Conservation (phyloP, 768 basidiomycete species). For the Hemileccinum impolitum region DNA sequence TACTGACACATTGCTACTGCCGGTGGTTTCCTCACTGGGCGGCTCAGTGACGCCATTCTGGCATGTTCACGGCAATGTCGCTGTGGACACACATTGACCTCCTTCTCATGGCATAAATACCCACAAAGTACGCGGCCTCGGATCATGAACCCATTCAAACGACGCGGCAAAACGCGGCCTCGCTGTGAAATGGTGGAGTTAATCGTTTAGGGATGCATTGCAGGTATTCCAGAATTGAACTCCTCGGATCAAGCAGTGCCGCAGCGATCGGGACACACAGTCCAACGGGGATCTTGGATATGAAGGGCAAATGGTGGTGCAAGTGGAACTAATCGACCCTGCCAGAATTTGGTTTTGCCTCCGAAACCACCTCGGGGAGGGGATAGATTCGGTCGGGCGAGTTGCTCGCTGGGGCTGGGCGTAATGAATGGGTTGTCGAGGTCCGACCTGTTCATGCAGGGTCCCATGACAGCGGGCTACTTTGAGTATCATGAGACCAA, state of each 20-base stretch:
- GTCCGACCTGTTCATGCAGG: conserved; percentile 3
- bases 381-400: neutral
- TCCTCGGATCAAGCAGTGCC: conserved; percentile 18
- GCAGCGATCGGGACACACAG: neutral
- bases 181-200: conserved; percentile 1
- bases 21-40: neutral
- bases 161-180: conserved; percentile 3
- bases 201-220: neutral
- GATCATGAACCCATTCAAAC: conserved; percentile 7
- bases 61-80: conserved; percentile 2
- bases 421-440: conserved; percentile 3
- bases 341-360: neutral
- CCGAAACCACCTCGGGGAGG: neutral
- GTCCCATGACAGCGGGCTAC: neutral
- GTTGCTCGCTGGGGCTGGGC: neutral
- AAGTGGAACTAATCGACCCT: neutral
- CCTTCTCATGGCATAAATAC: conserved; percentile 1
- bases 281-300: neutral
- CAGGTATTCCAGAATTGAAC: neutral
- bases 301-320: conserved; percentile 1
- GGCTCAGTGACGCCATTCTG: neutral
- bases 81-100: neutral
- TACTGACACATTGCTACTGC: too few species aligned
- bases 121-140: conserved; percentile 9
- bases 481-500: neutral